Evolutionary conservation across 805 yeast genomes (phyloP).

Genomic region (Cyberlindnera japonica): DNA sequence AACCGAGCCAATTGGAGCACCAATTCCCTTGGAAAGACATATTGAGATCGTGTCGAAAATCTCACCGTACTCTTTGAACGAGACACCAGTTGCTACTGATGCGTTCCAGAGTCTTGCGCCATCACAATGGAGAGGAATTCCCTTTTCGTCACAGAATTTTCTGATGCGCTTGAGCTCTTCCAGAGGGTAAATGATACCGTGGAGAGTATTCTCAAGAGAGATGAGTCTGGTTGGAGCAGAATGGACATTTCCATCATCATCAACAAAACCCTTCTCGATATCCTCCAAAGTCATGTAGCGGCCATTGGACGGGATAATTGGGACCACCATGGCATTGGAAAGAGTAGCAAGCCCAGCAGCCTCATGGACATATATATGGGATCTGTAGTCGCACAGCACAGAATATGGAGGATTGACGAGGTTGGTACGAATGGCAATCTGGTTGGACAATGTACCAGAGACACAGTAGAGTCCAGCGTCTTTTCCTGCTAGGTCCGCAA

Average conservation of each 20-base stretch:
- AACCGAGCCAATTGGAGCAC: constrained; percentile 92
- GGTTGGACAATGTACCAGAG: constrained; percentile 90
- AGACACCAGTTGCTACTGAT: constrained; percentile 49
- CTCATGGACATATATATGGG: constrained; percentile 80
- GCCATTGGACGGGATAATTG: constrained; percentile 78
- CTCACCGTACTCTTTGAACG: constrained; percentile 66
- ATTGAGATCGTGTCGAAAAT: constrained; percentile 83
- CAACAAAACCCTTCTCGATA: constrained; percentile 53
- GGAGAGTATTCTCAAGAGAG: constrained; percentile 84
- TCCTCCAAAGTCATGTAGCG: constrained; percentile 77
- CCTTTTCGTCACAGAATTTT: constrained; percentile 59
- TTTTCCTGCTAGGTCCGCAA: constrained; percentile 70
- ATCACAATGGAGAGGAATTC: constrained; percentile 72
- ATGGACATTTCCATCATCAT: constrained; percentile 81
- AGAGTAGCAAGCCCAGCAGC: constrained; percentile 90
- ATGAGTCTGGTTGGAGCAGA: constrained; percentile 83
- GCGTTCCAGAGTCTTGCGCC: constrained; percentile 98
- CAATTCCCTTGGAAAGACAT: constrained; percentile 84
- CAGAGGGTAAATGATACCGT: constrained; percentile 76
- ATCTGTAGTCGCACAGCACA: constrained; percentile 80
- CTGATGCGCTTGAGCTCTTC: constrained; percentile 74
- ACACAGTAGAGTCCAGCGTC: constrained; percentile 80
- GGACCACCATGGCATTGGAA: constrained; percentile 88
- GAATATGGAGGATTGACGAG: constrained; percentile 80
- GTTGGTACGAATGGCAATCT: constrained; percentile 74